Percentiles rank a stretch among this genome's conserved stretches.
Evolutionary conservation across 2,329 filamentous ascomycete genomes (phyloP).

Genomic region (Mycosphaerella sp.): DNA sequence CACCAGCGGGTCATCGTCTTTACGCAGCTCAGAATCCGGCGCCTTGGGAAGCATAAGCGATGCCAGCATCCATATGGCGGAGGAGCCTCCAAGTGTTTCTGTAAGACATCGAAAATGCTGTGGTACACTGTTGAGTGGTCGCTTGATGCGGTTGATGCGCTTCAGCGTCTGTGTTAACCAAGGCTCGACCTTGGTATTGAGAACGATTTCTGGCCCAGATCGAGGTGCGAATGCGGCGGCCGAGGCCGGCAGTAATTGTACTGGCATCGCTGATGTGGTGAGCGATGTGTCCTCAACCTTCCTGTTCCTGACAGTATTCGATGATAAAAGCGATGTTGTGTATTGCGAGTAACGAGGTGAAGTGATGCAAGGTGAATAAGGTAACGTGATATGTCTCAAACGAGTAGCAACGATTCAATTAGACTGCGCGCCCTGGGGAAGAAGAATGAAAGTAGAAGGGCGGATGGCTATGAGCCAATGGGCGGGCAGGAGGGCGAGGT

Average conservation of each 20-base stretch:
- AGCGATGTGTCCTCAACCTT: constrained; percentile 14
- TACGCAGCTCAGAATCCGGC: constrained; percentile 75
- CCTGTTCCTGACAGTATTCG: constrained; percentile 20
- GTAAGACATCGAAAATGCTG: constrained; percentile 95
- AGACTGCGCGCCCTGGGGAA: constrained; percentile 23
- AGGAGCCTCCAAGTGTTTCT: constrained; percentile 81
- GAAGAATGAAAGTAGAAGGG: constrained; percentile 22
- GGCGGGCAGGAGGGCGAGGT: constrained; percentile 23
- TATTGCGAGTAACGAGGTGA: constrained; percentile 24
- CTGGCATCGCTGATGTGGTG: constrained; percentile 62
- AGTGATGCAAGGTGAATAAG: constrained; percentile 23
- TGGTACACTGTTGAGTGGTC: constrained; percentile 90
- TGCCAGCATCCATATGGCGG: constrained; percentile 90
- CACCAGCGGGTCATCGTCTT: constrained; percentile 73
- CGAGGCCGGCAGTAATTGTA: constrained; percentile 87
- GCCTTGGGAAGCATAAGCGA: constrained; percentile 90
- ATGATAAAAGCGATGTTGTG: constrained; percentile 29
- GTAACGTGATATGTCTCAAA: constrained; percentile 30
- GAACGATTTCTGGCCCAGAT: constrained; percentile 88
- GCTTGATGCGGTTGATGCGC: constrained; percentile 93
- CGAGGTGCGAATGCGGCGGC: constrained; percentile 93
- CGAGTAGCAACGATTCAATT: constrained; percentile 26
- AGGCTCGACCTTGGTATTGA: constrained; percentile 85
- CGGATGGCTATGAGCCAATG: constrained; percentile 23
- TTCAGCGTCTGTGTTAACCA: constrained; percentile 97